These are phyloP conservation scores for Passiflora organensis DNA, from an alignment of 345 rosid species.

Conservation along the genomic window DNA sequence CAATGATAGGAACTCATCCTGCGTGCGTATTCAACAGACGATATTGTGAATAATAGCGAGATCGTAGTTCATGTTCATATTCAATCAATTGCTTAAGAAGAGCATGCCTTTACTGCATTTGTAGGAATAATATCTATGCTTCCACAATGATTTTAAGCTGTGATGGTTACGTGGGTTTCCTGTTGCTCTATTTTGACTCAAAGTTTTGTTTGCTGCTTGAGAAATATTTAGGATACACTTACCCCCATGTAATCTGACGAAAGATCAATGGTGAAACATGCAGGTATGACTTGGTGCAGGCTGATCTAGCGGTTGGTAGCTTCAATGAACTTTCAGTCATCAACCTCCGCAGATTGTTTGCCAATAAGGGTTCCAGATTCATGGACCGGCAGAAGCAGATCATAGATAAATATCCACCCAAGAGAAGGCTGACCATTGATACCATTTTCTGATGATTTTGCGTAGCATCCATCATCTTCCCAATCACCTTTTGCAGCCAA, in stretches of 20 bases:
- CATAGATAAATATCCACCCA: conserved; percentile 63
- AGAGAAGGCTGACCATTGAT: conserved; percentile 76
- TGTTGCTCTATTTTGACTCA: too few relatives aligned
- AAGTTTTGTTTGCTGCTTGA: neutral
- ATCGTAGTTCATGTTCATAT: too few relatives aligned
- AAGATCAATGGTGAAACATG: conserved; percentile 12
- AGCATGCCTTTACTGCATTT: too few relatives aligned
- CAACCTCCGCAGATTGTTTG: conserved; percentile 80
- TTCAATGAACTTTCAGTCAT: conserved; percentile 87
- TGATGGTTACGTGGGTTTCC: too few relatives aligned
- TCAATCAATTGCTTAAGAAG: too few relatives aligned
- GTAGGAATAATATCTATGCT: too few relatives aligned
- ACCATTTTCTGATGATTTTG: conserved; percentile 55
- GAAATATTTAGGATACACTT: neutral
- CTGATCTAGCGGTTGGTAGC: conserved; percentile 79
- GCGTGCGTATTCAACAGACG: conserved; percentile 48
- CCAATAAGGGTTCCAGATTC: conserved; percentile 80
- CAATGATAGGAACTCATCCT: conserved; percentile 75
- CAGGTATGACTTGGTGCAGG: conserved; percentile 93
- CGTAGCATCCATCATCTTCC: neutral
- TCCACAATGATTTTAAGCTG: too few relatives aligned
- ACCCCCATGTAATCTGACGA: neutral
- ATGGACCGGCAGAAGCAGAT: conserved; percentile 88
- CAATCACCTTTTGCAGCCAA: too few relatives aligned
- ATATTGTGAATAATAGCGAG: too few relatives aligned